Percentiles rank a stretch among this genome's conserved stretches.
These are phyloP conservation scores for Sextonia rubra DNA, from an alignment of 164 flowering plant species.

Conservation along the genomic window DNA sequence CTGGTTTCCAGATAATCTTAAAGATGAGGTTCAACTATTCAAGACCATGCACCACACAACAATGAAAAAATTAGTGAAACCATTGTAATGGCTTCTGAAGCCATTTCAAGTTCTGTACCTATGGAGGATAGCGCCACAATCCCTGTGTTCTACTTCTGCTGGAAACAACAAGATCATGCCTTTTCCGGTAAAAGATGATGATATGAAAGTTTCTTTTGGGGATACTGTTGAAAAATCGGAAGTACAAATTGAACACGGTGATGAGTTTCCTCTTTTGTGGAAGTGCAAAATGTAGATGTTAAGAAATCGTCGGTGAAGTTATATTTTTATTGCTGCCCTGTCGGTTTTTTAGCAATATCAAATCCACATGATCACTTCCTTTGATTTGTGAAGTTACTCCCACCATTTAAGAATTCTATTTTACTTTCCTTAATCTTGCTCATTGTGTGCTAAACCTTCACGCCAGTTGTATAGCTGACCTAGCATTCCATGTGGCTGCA, in stretches of 20 bases:
- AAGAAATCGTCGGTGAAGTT: conserved; percentile 67
- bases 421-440: no score
- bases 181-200: conserved; percentile 14
- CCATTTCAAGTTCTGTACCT: background rate
- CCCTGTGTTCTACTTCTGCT: conserved; percentile 11
- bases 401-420: no score
- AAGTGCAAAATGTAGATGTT: conserved; percentile 40
- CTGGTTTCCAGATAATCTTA: conserved; percentile 12
- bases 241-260: conserved; percentile 23
- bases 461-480: background rate
- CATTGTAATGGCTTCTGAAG: background rate
- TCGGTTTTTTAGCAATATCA: no score
- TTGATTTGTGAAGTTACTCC: no score
- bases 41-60: conserved; percentile 21
- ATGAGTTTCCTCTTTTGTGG: conserved; percentile 26
- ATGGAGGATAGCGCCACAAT: conserved; percentile 4
- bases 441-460: no score
- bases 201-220: conserved; percentile 12
- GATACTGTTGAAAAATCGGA: conserved; percentile 22
- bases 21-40: background rate
- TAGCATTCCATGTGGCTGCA: background rate
- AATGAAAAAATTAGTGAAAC: conserved; percentile 11
- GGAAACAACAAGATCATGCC: conserved; percentile 8
- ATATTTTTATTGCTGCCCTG: background rate
- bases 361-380: no score